Evolutionary conservation across 805 yeast species (phyloP).

Genomic region (Pichia paraexigua): DNA sequence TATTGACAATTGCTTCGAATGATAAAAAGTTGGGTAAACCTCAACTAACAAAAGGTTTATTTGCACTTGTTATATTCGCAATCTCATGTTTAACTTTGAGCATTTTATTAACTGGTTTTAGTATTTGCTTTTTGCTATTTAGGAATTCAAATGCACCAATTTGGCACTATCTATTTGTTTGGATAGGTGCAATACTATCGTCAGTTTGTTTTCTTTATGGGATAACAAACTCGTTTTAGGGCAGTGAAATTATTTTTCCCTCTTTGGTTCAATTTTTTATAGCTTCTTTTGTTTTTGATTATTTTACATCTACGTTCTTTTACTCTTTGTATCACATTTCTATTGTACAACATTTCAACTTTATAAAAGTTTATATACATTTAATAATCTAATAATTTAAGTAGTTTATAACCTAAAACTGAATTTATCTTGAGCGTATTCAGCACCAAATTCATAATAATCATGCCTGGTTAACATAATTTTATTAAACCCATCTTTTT

Average conservation of each 20-base stretch:
- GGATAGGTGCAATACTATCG: conserved; percentile 32
- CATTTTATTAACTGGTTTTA: conserved; percentile 31
- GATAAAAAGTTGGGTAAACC: conserved; percentile 4
- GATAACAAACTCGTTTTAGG: conserved; percentile 13
- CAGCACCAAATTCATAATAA: conserved; percentile 76
- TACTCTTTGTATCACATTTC: background rate
- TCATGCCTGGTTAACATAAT: conserved; percentile 68
- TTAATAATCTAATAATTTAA: too few relatives aligned
- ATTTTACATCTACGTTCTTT: background rate
- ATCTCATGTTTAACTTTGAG: conserved; percentile 36
- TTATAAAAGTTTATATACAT: background rate
- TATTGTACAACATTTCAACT: background rate
- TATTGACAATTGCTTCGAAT: conserved; percentile 18
- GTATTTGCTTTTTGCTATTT: conserved; percentile 37
- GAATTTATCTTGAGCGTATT: conserved; percentile 28
- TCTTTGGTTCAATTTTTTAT: too few relatives aligned
- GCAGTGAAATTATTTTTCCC: background rate
- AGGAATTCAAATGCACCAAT: conserved; percentile 31
- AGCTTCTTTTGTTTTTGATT: background rate
- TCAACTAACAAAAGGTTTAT: conserved; percentile 12
- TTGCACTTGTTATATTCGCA: conserved; percentile 28
- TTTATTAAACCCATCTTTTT: conserved; percentile 37
- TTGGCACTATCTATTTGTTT: conserved; percentile 37
- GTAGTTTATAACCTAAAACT: conserved; percentile 15
- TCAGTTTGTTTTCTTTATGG: conserved; percentile 39